Percentiles rank a stretch among this genome's conserved stretches.
Evolutionary conservation across 2,329 filamentous ascomycete species (phyloP).

Genomic region (Rhynchosporium graminicola): DNA sequence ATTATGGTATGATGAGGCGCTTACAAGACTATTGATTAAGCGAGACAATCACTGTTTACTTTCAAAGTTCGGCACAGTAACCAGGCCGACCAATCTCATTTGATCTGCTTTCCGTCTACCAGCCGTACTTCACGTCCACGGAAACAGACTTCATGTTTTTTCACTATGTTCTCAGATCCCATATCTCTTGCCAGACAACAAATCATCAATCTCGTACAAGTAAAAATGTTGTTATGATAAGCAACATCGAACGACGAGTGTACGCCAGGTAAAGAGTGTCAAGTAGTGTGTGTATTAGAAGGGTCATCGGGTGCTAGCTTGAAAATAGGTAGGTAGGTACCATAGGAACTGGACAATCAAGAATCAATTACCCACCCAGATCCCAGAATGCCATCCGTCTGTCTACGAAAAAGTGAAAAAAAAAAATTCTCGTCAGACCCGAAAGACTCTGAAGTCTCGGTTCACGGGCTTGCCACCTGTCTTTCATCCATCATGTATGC

Average conservation of each 20-base stretch:
- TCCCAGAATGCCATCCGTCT: conserved; percentile 19
- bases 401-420: conserved; percentile 23
- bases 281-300: conserved; percentile 32
- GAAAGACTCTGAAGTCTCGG: background rate
- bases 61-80: background rate
- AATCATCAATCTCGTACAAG: too few species aligned
- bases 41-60: background rate
- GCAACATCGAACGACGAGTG: background rate
- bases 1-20: background rate
- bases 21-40: background rate
- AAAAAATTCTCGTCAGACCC: conserved; percentile 13
- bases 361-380: conserved; percentile 16
- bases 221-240: too few species aligned
- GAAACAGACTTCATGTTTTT: too few species aligned
- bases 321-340: conserved; percentile 15
- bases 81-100: too few species aligned
- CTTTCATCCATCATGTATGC: background rate
- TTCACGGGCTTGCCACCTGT: conserved; percentile 8
- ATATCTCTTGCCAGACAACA: too few species aligned
- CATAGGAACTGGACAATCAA: conserved; percentile 14
- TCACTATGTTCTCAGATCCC: too few species aligned
- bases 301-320: conserved; percentile 28
- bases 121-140: too few species aligned
- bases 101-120: too few species aligned
- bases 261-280: conserved; percentile 15